Conservation (phyloP, 2,329 filamentous ascomycete genomes). For the Diaporthe caulivora region DNA sequence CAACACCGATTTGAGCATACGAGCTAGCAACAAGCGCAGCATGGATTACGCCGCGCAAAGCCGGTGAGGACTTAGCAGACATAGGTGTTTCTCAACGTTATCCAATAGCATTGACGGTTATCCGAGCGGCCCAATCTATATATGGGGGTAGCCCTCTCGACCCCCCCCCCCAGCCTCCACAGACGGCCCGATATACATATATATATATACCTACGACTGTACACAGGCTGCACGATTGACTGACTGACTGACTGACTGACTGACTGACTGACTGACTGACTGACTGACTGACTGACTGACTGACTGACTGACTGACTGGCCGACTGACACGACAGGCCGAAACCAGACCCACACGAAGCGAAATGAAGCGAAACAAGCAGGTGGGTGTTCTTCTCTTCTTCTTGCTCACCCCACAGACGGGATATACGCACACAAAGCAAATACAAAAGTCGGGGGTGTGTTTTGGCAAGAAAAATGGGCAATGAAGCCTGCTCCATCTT, state of each 20-base stretch:
- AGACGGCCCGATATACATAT: no score
- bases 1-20: no score
- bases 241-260: neutral
- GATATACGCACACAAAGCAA: neutral
- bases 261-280: neutral
- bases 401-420: neutral
- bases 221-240: no score
- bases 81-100: neutral
- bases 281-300: neutral
- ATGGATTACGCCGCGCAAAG: no score
- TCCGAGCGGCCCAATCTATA: neutral
- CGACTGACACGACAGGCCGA: neutral
- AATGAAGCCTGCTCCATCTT: conserved; percentile 34
- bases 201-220: neutral
- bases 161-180: neutral
- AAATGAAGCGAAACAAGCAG: neutral
- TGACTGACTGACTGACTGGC: neutral
- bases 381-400: neutral
- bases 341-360: conserved; percentile 11
- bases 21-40: neutral
- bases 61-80: neutral
- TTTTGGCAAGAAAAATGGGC: conserved; percentile 10
- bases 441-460: neutral
- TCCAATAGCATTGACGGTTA: conserved; percentile 16
- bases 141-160: neutral